Base-by-base conservation (phyloP, 805 yeast species). In the Candida verbasci region DNA sequence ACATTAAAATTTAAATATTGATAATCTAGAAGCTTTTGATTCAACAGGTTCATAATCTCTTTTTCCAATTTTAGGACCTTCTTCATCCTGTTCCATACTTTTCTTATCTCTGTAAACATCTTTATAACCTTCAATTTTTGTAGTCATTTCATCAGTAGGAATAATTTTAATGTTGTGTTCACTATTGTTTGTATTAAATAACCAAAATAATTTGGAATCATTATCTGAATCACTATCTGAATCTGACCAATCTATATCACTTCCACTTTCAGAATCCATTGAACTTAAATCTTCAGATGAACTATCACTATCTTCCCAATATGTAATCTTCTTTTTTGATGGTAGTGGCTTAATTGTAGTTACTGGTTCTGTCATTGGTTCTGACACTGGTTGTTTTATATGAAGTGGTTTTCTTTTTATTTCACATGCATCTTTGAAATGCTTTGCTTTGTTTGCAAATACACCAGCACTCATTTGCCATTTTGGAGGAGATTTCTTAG, bases 401-500 rank as follows among this genome's bases (percentile, higher is more conserved):
- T 31, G 28, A 10, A 31, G 10, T 17, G 34, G 34, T 17, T 23
- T 31, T 14, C 24, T 31, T 10, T 23, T 31, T 6, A 31, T 18
- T 4, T 31, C 34, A 17, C 34, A 31, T 17, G 23, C 34, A 24
- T 31, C 34, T n/a, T 23, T 24, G 17, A 23, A 23, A 6, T 31
- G 16, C 24, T 31, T 31, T 9, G 34, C 34, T 34, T 34, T 34
- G 15, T 34, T 27, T 9, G 37, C 37, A 16, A 27, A 34, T n/a
- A 34, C 6, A 6, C 37, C 37, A 10, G 31, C 29, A 21, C 31
- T 34, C 26, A 34, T 22, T 22, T 24, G 29, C 37, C 37, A 34
- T 20, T 33, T 24, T n/a, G 36, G 36, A 17, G 34, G 14, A 6
- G 20, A 17, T 20, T 24, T 24, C 14, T 21, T 33, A n/a, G n/a